These are phyloP conservation scores for Microbotryum lychnidis-dioicae DNA, from an alignment of 1,284 basidiomycete genomes.

Conservation along the genomic window DNA sequence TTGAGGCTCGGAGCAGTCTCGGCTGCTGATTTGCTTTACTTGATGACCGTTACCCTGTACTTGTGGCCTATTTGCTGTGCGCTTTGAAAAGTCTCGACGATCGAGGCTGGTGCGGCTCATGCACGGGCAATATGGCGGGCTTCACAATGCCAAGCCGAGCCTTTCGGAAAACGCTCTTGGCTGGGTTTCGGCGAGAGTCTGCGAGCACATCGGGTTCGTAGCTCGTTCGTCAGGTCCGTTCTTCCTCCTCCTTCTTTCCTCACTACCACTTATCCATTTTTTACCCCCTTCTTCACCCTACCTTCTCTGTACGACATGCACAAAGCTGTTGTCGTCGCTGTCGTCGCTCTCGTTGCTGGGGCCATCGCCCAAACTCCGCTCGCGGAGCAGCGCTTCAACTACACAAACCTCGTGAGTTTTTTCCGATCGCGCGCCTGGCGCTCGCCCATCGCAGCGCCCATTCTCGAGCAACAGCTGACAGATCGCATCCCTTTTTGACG, in stretches of 20 bases:
- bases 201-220: too few relatives aligned
- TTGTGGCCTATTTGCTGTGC: too few relatives aligned
- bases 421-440: not conserved
- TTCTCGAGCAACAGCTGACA: not conserved
- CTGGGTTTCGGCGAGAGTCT: too few relatives aligned
- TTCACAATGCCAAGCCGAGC: too few relatives aligned
- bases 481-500: too few relatives aligned
- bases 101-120: too few relatives aligned
- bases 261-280: not conserved
- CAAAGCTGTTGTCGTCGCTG: conserved; percentile 8
- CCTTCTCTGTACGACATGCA: conserved; percentile 4
- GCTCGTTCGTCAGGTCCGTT: not conserved
- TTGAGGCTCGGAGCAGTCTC: too few relatives aligned
- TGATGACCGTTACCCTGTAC: too few relatives aligned
- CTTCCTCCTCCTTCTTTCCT: not conserved
- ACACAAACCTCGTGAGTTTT: conserved; percentile 16
- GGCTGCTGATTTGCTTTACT: too few relatives aligned
- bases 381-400: conserved; percentile 29
- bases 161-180: too few relatives aligned
- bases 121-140: too few relatives aligned
- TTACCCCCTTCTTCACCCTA: not conserved
- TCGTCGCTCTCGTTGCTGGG: conserved; percentile 13
- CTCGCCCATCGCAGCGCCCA: not conserved
- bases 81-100: too few relatives aligned
- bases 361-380: conserved; percentile 25